Evolutionary conservation across 1,139 yeast genomes (phyloP).

Genomic region (Taphrina flavorubra): DNA sequence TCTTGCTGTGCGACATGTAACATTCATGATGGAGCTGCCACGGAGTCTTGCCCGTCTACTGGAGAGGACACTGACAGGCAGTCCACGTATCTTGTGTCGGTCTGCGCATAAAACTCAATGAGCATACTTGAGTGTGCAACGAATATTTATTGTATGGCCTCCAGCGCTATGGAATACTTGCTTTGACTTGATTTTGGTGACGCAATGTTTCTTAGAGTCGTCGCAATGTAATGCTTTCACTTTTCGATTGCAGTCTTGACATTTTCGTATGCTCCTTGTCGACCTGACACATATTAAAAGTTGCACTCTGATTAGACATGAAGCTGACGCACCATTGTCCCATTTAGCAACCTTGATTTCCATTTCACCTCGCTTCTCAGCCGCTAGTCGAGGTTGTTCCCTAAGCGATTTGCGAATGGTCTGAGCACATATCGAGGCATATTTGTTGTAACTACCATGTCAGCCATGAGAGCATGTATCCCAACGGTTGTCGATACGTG

Average conservation of each 20-base stretch:
- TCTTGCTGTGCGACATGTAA: slow-evolving; percentile 18
- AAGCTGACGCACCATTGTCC: slow-evolving; percentile 64
- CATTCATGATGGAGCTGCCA: slow-evolving; percentile 33
- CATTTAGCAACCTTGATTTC: slow-evolving; percentile 79
- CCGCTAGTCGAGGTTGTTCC: slow-evolving; percentile 78
- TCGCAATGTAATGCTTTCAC: not conserved
- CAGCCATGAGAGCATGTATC: not conserved
- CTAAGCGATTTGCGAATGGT: slow-evolving; percentile 87
- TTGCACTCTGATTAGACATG: too few relatives aligned
- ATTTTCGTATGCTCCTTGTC: slow-evolving; percentile 36
- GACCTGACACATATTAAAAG: slow-evolving; percentile 3
- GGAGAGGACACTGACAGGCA: slow-evolving; percentile 27
- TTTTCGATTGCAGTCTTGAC: slow-evolving; percentile 28
- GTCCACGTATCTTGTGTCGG: slow-evolving; percentile 25
- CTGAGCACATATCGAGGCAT: slow-evolving; percentile 88
- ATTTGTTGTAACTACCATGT: slow-evolving; percentile 73
- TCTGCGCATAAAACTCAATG: not conserved
- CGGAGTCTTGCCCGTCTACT: not conserved
- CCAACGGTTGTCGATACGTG: slow-evolving; percentile 13
- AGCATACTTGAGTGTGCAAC: not conserved
- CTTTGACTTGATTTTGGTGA: too few relatives aligned
- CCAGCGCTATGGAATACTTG: too few relatives aligned
- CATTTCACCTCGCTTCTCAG: slow-evolving; percentile 73
- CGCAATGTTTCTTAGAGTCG: too few relatives aligned
- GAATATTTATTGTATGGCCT: too few relatives aligned